Evolutionary conservation across 2,329 filamentous ascomycete genomes (phyloP).

Genomic region (Aspergillus sp.): DNA sequence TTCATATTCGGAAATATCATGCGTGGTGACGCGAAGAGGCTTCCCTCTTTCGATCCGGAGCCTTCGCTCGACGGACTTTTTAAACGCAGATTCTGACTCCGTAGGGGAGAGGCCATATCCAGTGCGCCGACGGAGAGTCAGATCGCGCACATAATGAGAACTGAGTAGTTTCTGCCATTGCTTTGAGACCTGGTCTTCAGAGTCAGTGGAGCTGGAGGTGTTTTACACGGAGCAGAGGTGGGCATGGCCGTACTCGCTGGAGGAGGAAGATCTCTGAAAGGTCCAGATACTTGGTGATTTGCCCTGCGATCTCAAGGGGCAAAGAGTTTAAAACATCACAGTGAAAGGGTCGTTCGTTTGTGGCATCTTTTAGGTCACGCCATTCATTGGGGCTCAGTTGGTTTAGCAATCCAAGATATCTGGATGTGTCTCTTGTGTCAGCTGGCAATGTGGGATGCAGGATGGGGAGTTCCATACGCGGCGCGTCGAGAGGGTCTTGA

Average conservation of each 20-base stretch:
- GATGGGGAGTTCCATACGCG: slow-evolving; percentile 10
- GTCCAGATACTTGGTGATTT: slow-evolving; percentile 21
- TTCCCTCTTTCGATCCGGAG: slow-evolving; percentile 19
- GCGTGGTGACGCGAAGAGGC: slow-evolving; percentile 7
- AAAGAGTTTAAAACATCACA: slow-evolving; percentile 28
- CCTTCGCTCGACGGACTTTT: slow-evolving; percentile 16
- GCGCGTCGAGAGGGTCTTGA: slow-evolving; percentile 15
- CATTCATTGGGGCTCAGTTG: slow-evolving; percentile 24
- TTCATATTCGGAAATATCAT: too few species aligned
- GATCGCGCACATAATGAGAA: slow-evolving; percentile 14
- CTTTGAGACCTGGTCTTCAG: slow-evolving; percentile 28
- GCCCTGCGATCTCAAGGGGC: slow-evolving; percentile 27
- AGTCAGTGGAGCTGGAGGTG: not conserved
- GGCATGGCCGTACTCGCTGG: slow-evolving; percentile 18
- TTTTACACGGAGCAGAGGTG: not conserved
- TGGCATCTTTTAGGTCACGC: slow-evolving; percentile 20
- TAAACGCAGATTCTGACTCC: slow-evolving; percentile 5
- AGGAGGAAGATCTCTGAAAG: slow-evolving; percentile 23
- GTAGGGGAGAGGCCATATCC: slow-evolving; percentile 2
- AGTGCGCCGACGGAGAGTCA: slow-evolving; percentile 11
- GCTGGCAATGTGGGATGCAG: not conserved
- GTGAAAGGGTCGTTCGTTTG: slow-evolving; percentile 19
- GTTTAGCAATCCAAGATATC: slow-evolving; percentile 23
- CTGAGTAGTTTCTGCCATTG: slow-evolving; percentile 27
- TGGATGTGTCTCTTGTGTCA: slow-evolving; percentile 7